Evolutionary conservation across 2,329 filamentous ascomycete genomes (phyloP).

Genomic region (Ophiostoma angusticollis): DNA sequence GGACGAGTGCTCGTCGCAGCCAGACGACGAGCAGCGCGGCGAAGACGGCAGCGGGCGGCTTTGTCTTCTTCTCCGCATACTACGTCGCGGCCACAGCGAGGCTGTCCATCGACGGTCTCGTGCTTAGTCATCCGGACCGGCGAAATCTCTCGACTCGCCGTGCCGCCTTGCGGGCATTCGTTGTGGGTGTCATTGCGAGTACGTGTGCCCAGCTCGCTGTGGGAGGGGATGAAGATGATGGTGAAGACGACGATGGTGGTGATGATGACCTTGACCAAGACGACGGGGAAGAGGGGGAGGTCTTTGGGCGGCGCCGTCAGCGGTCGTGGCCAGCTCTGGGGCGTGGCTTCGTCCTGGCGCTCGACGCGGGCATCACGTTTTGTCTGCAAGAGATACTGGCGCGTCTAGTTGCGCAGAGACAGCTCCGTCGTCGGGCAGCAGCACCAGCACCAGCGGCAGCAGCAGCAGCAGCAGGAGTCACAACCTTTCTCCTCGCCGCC

Average conservation of each 20-base stretch:
- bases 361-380: slow-evolving; percentile 81
- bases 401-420: not conserved
- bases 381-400: slow-evolving; percentile 56
- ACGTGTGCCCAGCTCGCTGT: slow-evolving; percentile 40
- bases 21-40: slow-evolving; percentile 34
- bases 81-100: slow-evolving; percentile 27
- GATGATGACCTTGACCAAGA: too few species aligned
- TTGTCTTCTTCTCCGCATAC: slow-evolving; percentile 79
- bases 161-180: slow-evolving; percentile 19
- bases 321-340: slow-evolving; percentile 62
- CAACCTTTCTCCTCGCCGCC: slow-evolving; percentile 48
- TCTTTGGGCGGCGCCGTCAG: not conserved
- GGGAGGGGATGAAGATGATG: too few species aligned
- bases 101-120: slow-evolving; percentile 10
- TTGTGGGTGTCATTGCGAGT: slow-evolving; percentile 22
- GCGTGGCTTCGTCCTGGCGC: slow-evolving; percentile 62
- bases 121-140: slow-evolving; percentile 15
- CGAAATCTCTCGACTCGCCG: not conserved
- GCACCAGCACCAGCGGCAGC: slow-evolving; percentile 17
- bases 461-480: slow-evolving; percentile 11
- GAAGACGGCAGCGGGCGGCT: slow-evolving; percentile 51
- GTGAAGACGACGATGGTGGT: too few species aligned
- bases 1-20: slow-evolving; percentile 27
- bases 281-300: too few species aligned
- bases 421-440: too few species aligned